Conservation (phyloP, 176 grass and related monocot genomes). For the Coix lacrymajobi region DNA sequence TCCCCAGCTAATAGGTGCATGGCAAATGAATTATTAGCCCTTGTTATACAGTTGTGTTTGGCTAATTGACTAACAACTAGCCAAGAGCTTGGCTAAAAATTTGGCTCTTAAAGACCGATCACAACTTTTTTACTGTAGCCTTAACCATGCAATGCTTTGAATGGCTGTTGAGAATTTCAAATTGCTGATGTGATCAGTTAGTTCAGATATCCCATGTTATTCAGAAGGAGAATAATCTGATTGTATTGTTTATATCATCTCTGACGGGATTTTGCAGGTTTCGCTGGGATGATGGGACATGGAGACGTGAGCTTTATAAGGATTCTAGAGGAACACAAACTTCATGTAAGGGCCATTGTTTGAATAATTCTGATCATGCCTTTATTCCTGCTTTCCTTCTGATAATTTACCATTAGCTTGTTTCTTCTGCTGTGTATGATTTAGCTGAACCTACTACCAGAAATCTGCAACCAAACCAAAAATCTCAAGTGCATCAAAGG, state of each 20-base stretch:
- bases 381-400: neutral
- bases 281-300: conserved; percentile 43
- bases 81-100: neutral
- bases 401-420: conserved; percentile 13
- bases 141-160: conserved; percentile 13
- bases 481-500: conserved; percentile 20
- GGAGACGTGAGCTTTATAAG: conserved; percentile 61
- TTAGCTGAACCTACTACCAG: conserved; percentile 40
- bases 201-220: neutral
- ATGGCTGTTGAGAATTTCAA: neutral
- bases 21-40: no score
- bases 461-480: conserved; percentile 37
- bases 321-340: conserved; percentile 17
- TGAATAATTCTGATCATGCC: neutral
- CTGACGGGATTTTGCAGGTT: conserved; percentile 27
- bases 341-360: conserved; percentile 35
- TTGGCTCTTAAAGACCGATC: neutral
- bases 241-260: neutral
- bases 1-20: neutral
- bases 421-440: conserved; percentile 28
- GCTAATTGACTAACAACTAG: neutral
- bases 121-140: neutral
- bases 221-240: neutral
- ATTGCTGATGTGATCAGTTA: neutral
- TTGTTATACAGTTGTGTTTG: no score